Evolutionary conservation across 257 asterid genomes (phyloP).

Genomic region (Gynochthodes officinalis): DNA sequence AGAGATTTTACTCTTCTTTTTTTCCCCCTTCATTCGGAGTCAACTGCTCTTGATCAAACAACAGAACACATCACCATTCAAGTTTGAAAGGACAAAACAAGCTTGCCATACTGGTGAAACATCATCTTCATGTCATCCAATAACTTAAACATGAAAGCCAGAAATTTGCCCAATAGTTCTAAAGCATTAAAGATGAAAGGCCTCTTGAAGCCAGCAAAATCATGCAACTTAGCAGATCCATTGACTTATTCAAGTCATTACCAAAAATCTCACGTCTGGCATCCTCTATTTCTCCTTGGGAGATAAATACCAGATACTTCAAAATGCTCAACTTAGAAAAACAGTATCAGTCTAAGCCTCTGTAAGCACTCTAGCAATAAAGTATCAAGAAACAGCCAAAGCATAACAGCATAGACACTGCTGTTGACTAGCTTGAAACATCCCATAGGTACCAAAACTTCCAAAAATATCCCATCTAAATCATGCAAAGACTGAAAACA

Average conservation of each 20-base stretch:
- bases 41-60: background rate
- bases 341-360: conserved; percentile 5
- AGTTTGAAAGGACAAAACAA: conserved; percentile 1
- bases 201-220: conserved; percentile 25
- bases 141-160: background rate
- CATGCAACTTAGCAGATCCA: conserved; percentile 1
- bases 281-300: background rate
- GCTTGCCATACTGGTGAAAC: conserved; percentile 5
- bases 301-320: background rate
- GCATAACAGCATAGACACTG: conserved; percentile 18
- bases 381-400: conserved; percentile 17
- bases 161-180: background rate
- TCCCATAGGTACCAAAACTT: conserved; percentile 19
- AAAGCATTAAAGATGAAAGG: conserved; percentile 3
- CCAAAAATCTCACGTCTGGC: background rate
- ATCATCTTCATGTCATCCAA: background rate
- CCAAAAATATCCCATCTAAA: conserved; percentile 28
- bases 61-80: background rate
- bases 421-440: conserved; percentile 22
- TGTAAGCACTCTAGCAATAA: conserved; percentile 13
- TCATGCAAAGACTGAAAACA: conserved; percentile 19
- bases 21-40: conserved; percentile 6
- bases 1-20: conserved; percentile 3
- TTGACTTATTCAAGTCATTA: background rate
- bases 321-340: background rate